These are phyloP conservation scores for Ceratocystis destructans DNA, from an alignment of 2,329 filamentous ascomycete species.

Conservation along the genomic window DNA sequence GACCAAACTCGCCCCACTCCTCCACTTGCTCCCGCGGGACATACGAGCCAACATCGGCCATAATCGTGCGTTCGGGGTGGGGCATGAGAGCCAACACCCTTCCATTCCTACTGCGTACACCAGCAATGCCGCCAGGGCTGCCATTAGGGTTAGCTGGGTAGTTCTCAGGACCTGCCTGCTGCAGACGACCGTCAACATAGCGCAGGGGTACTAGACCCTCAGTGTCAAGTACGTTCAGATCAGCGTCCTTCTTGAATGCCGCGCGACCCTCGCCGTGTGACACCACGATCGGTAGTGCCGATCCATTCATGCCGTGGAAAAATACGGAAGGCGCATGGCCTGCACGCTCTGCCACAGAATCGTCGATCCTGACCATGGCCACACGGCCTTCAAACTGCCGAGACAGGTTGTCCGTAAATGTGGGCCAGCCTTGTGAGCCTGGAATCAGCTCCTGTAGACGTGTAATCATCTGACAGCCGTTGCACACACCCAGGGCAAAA, in stretches of 20 bases:
- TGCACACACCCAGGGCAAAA: constrained; percentile 88
- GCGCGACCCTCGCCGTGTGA: constrained; percentile 88
- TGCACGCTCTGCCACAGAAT: constrained; percentile 18
- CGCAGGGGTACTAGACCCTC: constrained; percentile 58
- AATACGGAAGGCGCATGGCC: constrained; percentile 56
- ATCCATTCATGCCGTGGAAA: constrained; percentile 74
- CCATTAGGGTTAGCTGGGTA: constrained; percentile 88
- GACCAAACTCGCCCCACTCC: constrained; percentile 67
- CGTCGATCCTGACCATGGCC: constrained; percentile 61
- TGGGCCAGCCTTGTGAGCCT: constrained; percentile 70
- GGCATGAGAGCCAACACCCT: constrained; percentile 84
- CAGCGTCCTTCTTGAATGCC: constrained; percentile 46
- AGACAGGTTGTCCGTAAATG: constrained; percentile 69
- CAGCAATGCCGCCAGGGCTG: constrained; percentile 66
- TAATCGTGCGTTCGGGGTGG: constrained; percentile 78
- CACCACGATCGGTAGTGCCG: constrained; percentile 69
- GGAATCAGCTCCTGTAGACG: constrained; percentile 69
- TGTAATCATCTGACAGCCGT: constrained; percentile 90
- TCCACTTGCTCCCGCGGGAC: constrained; percentile 44
- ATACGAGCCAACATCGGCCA: constrained; percentile 67
- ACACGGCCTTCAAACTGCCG: constrained; percentile 85
- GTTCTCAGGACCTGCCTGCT: constrained; percentile 55
- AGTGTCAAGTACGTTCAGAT: constrained; percentile 27
- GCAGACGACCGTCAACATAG: constrained; percentile 64
- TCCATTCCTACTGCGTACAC: constrained; percentile 62